Percentiles rank a stretch among this genome's conserved stretches.
phyloP scores from a whole-genome alignment of 129 eudicot genomes.

The Tagetes patula region DNA sequence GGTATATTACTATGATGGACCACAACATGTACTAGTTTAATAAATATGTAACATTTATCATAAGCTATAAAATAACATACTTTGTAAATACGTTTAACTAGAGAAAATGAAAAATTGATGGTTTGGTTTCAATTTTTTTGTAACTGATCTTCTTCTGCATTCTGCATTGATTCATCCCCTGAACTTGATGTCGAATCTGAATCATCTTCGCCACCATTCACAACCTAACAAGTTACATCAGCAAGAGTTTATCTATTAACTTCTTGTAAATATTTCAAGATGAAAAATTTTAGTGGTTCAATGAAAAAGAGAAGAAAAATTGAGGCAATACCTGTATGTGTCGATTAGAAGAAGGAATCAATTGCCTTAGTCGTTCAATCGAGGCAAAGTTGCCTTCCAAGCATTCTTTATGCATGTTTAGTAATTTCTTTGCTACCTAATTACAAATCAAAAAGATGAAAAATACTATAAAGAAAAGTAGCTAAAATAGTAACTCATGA shows the following conservation, averaged over 20 bases:
- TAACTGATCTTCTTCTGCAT: constrained; percentile 40
- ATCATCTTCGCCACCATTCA: constrained; percentile 40
- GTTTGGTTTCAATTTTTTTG: too few relatives aligned
- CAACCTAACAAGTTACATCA: constrained; percentile 36
- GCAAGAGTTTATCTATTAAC: not conserved
- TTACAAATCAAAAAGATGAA: not conserved
- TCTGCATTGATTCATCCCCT: constrained; percentile 46
- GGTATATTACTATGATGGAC: too few relatives aligned
- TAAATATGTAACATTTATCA: too few relatives aligned
- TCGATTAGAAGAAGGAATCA: constrained; percentile 36
- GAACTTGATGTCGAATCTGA: constrained; percentile 39
- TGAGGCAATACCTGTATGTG: constrained; percentile 46
- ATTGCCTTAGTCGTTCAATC: constrained; percentile 50
- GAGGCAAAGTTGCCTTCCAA: constrained; percentile 70
- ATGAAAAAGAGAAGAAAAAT: not conserved
- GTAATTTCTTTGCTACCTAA: constrained; percentile 66
- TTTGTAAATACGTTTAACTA: too few relatives aligned
- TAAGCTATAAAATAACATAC: too few relatives aligned
- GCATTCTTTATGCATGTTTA: constrained; percentile 87
- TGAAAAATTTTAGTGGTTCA: not conserved
- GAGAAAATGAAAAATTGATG: too few relatives aligned
- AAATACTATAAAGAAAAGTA: not conserved
- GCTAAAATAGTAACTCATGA: not conserved
- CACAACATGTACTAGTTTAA: too few relatives aligned
- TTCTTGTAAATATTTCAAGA: not conserved